phyloP scores from a whole-genome alignment of 169 alveolate genomes.

The Condylostoma magnum region DNA sequence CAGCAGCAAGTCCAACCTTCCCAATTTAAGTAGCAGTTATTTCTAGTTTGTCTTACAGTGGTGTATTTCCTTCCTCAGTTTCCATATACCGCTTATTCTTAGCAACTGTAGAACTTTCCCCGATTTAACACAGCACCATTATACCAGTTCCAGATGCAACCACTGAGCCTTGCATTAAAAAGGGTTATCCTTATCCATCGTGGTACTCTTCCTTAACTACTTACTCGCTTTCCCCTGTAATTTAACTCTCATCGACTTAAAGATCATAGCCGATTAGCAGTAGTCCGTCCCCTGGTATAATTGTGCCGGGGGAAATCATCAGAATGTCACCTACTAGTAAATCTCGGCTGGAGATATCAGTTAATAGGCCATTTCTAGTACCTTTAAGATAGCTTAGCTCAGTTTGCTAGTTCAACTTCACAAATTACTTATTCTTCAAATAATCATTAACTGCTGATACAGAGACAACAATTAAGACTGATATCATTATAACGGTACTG shows the following conservation, averaged over 20 bases:
- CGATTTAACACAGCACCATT: constrained; percentile 71
- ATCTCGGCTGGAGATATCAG: constrained; percentile 52
- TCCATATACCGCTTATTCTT: constrained; percentile 57
- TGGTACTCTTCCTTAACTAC: constrained; percentile 38
- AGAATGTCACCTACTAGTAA: constrained; percentile 79
- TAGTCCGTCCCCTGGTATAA: constrained; percentile 79
- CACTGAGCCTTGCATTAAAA: constrained; percentile 48
- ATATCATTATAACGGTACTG: constrained; percentile 77
- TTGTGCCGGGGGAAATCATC: constrained; percentile 69
- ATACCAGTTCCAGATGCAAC: constrained; percentile 77
- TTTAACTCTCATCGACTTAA: constrained; percentile 69
- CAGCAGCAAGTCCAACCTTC: constrained; percentile 71
- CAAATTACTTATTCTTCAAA: constrained; percentile 72
- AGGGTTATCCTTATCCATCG: constrained; percentile 42
- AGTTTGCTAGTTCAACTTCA: constrained; percentile 58
- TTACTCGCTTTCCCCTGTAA: constrained; percentile 76
- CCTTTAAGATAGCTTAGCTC: constrained; percentile 53
- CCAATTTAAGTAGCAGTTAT: constrained; percentile 70
- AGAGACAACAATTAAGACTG: constrained; percentile 74
- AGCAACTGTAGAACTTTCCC: constrained; percentile 65
- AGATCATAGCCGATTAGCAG: constrained; percentile 63
- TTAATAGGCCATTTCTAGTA: constrained; percentile 60
- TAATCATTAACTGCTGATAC: constrained; percentile 72
- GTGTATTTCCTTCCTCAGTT: constrained; percentile 56
- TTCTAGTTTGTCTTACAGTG: constrained; percentile 70